These are phyloP conservation scores for Cercospora beticola DNA, from an alignment of 2,329 filamentous ascomycete species.

Conservation along the genomic window DNA sequence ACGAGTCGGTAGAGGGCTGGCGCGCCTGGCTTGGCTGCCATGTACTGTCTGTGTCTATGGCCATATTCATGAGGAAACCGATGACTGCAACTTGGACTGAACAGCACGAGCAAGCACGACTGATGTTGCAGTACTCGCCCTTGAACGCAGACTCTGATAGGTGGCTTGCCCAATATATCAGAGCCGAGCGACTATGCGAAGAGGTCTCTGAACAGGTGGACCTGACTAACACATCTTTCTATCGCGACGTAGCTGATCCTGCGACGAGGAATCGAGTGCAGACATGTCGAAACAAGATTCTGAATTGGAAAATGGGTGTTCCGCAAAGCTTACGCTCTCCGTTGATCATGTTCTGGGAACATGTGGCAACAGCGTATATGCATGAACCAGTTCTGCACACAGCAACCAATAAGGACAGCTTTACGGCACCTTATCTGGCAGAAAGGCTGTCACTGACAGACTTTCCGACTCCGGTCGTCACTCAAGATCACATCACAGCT, in stretches of 20 bases:
- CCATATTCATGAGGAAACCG: conserved; percentile 20
- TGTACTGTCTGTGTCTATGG: conserved; percentile 18
- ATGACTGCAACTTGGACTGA: conserved; percentile 21
- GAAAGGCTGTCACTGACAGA: conserved; percentile 33
- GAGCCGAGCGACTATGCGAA: conserved; percentile 29
- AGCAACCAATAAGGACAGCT: conserved; percentile 32
- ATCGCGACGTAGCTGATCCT: conserved; percentile 25
- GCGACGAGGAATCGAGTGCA: conserved; percentile 25
- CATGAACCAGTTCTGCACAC: conserved; percentile 36
- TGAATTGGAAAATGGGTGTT: conserved; percentile 30
- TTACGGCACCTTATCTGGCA: conserved; percentile 34
- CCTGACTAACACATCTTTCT: conserved; percentile 18
- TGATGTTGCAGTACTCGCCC: conserved; percentile 24
- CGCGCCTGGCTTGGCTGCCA: conserved; percentile 28
- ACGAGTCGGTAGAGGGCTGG: conserved; percentile 17
- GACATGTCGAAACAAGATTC: conserved; percentile 26
- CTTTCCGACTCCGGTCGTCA: conserved; percentile 30
- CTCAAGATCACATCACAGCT: conserved; percentile 29
- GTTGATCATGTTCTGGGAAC: conserved; percentile 27
- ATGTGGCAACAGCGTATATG: conserved; percentile 32
- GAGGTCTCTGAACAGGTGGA: conserved; percentile 27
- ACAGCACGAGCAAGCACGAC: conserved; percentile 28
- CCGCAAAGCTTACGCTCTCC: conserved; percentile 22
- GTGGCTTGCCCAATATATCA: conserved; percentile 30
- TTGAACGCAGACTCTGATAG: conserved; percentile 20